These are phyloP conservation scores for Sonneratia caseolaris DNA, from an alignment of 345 rosid genomes.

Conservation along the genomic window DNA sequence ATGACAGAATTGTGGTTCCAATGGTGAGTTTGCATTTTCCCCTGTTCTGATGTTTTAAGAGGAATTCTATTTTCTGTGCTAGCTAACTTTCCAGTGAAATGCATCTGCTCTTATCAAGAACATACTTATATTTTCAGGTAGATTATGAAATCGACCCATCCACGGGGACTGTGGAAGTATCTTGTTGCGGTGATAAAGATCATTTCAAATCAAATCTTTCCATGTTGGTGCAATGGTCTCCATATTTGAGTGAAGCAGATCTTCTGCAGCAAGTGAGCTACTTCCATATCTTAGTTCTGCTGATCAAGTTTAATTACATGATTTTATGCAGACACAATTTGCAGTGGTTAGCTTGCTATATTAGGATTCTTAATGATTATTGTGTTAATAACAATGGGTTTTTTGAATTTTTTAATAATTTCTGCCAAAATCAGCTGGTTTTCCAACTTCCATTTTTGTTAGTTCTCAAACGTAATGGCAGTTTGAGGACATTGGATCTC, in stretches of 20 bases:
- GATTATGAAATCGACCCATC: slow-evolving; percentile 50
- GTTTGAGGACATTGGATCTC: slow-evolving; percentile 69
- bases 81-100: neutral
- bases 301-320: neutral
- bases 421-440: neutral
- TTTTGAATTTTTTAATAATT: neutral
- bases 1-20: slow-evolving; percentile 87
- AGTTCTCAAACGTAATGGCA: slow-evolving; percentile 23
- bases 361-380: neutral
- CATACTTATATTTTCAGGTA: slow-evolving; percentile 38
- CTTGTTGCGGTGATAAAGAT: slow-evolving; percentile 37
- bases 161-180: slow-evolving; percentile 27
- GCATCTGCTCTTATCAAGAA: neutral
- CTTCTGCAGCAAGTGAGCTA: slow-evolving; percentile 77
- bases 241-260: slow-evolving; percentile 71
- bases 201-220: slow-evolving; percentile 58
- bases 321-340: neutral
- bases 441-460: neutral
- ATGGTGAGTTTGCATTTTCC: slow-evolving; percentile 50
- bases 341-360: neutral
- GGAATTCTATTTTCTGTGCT: neutral
- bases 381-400: neutral
- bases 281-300: neutral
- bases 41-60: neutral
- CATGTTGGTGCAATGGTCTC: slow-evolving; percentile 77